phyloP scores from a whole-genome alignment of 164 flowering plant genomes.

The Platanus orientalis region DNA sequence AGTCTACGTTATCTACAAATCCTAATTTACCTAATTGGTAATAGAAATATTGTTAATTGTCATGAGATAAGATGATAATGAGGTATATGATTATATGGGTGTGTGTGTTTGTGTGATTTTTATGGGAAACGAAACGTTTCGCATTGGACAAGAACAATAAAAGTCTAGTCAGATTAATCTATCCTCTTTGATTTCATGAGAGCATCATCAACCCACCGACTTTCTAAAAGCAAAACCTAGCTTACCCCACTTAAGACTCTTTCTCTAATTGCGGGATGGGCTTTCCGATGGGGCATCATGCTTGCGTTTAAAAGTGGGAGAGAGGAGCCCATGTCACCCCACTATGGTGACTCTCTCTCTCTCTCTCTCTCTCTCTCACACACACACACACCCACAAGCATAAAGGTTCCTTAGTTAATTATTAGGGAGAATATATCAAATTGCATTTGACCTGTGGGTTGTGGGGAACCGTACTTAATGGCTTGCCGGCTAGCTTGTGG shows the following conservation, averaged over 20 bases:
- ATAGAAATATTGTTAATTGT: too few species aligned
- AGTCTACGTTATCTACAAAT: too few species aligned
- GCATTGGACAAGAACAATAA: not conserved
- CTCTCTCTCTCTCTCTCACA: slow-evolving; percentile 6
- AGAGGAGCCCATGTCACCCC: not conserved
- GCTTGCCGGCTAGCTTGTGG: slow-evolving; percentile 4
- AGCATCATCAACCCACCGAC: slow-evolving; percentile 18
- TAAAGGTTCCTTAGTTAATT: not conserved
- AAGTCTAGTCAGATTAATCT: slow-evolving; percentile 4
- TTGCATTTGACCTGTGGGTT: not conserved
- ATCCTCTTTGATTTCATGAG: slow-evolving; percentile 3
- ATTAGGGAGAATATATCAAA: not conserved
- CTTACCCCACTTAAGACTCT: slow-evolving; percentile 9
- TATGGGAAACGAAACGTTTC: not conserved
- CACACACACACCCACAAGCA: not conserved
- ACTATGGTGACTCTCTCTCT: not conserved
- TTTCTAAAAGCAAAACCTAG: slow-evolving; percentile 10
- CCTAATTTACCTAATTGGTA: too few species aligned
- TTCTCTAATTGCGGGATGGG: slow-evolving; percentile 1
- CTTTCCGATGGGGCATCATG: slow-evolving; percentile 14
- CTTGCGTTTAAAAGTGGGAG: slow-evolving; percentile 15
- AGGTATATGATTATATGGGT: too few species aligned
- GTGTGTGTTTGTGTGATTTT: too few species aligned
- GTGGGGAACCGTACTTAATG: not conserved
- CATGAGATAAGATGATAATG: too few species aligned